Evolutionary conservation across 129 eudicot genomes (phyloP).

Genomic region (Chrysanthemum seticuspe): DNA sequence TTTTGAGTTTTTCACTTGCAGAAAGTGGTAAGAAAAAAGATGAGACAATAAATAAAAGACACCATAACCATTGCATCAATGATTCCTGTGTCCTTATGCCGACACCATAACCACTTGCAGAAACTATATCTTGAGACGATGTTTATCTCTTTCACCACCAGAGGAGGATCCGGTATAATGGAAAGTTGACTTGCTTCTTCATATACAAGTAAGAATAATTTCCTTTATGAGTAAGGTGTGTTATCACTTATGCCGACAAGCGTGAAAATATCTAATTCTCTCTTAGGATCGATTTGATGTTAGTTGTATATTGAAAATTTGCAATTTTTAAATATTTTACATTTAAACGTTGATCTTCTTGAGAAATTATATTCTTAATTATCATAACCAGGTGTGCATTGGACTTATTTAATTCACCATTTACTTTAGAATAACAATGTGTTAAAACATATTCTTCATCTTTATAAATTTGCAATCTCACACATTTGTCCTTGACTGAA

Average conservation of each 20-base stretch:
- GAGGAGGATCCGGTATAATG: no score
- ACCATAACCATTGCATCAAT: conserved; percentile 20
- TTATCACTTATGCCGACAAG: not conserved
- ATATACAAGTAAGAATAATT: not conserved
- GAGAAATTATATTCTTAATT: not conserved
- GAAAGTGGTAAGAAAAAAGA: conserved; percentile 19
- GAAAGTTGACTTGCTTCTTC: conserved; percentile 11
- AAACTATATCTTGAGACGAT: not conserved
- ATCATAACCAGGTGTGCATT: no score
- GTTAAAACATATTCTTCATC: not conserved
- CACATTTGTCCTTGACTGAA: no score
- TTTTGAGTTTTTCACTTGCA: conserved; percentile 23
- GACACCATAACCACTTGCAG: no score
- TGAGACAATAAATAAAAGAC: conserved; percentile 20
- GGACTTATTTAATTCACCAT: not conserved
- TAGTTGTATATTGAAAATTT: not conserved
- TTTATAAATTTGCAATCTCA: no score
- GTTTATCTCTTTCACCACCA: not conserved
- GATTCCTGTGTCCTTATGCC: not conserved
- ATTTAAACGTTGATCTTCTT: conserved; percentile 3
- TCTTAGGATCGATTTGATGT: not conserved
- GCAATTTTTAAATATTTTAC: not conserved
- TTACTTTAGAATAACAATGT: not conserved
- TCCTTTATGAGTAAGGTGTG: not conserved
- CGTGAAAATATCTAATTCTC: not conserved